Evolutionary conservation across 2,329 filamentous ascomycete genomes (phyloP).

Genomic region (Ophiostoma angusticollis): DNA sequence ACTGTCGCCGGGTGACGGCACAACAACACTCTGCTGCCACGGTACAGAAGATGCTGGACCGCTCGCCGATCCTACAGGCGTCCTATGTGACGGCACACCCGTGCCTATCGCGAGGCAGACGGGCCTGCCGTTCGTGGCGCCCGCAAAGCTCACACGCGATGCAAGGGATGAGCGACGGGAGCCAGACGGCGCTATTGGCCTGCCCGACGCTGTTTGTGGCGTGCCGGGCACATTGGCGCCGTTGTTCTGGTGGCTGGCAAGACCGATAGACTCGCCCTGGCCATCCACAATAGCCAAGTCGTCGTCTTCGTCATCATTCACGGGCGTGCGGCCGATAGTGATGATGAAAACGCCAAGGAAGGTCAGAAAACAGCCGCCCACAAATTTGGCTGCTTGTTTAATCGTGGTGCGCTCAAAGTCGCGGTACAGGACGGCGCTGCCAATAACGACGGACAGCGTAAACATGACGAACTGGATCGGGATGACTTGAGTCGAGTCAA

Average conservation of each 20-base stretch:
- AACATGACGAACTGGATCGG: conserved; percentile 96
- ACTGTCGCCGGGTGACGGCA: conserved; percentile 16
- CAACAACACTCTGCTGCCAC: neutral
- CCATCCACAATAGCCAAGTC: conserved; percentile 42
- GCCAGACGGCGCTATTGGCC: neutral
- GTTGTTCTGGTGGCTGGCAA: conserved; percentile 38
- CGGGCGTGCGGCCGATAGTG: conserved; percentile 61
- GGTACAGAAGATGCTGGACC: neutral
- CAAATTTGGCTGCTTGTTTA: conserved; percentile 67
- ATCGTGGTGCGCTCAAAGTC: conserved; percentile 78
- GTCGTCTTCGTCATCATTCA: conserved; percentile 47
- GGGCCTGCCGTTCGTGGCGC: conserved; percentile 24
- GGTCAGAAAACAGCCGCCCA: conserved; percentile 80
- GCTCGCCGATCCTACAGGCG: conserved; percentile 17
- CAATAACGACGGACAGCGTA: conserved; percentile 87
- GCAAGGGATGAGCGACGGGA: conserved; percentile 28
- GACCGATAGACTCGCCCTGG: conserved; percentile 44
- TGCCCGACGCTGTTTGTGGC: neutral
- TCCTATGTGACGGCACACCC: conserved; percentile 25
- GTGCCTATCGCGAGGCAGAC: conserved; percentile 21
- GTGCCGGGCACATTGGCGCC: conserved; percentile 13
- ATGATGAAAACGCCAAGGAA: conserved; percentile 97
- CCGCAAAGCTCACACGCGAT: conserved; percentile 33
- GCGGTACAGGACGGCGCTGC: conserved; percentile 83
- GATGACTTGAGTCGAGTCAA: conserved; percentile 96